A percentile compares a stretch with the other conserved stretches of the same genome.
These are phyloP conservation scores for Penicillium riverlandense DNA, from an alignment of 495 filamentous ascomycete species.

Conservation along the genomic window DNA sequence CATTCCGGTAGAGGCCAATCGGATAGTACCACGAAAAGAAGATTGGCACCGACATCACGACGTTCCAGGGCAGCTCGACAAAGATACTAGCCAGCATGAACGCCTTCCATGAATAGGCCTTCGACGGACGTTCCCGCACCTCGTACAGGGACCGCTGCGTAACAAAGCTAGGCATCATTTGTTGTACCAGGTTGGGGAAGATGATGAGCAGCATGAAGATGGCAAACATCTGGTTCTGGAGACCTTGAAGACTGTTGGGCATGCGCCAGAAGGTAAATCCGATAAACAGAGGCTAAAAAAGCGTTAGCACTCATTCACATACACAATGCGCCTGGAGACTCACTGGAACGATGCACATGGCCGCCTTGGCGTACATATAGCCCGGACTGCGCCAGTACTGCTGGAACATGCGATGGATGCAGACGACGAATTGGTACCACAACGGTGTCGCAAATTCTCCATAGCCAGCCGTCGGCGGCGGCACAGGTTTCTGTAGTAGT, in stretches of 20 bases:
- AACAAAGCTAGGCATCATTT: conserved; percentile 82
- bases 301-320: neutral
- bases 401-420: conserved; percentile 61
- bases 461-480: conserved; percentile 26
- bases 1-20: conserved; percentile 67
- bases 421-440: conserved; percentile 38
- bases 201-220: conserved; percentile 79
- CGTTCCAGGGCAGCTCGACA: conserved; percentile 70
- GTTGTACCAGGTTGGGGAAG: conserved; percentile 67
- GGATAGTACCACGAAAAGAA: conserved; percentile 79
- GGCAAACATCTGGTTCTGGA: conserved; percentile 82
- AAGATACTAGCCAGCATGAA: conserved; percentile 76
- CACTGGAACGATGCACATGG: conserved; percentile 39
- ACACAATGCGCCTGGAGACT: conserved; percentile 1
- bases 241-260: conserved; percentile 61
- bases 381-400: conserved; percentile 86
- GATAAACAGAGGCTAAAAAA: conserved; percentile 66
- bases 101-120: conserved; percentile 74
- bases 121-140: conserved; percentile 75
- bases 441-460: conserved; percentile 46
- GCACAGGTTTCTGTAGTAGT: conserved; percentile 36
- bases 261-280: conserved; percentile 82
- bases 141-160: conserved; percentile 76
- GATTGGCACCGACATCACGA: conserved; percentile 59
- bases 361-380: conserved; percentile 73